A percentile compares a stretch with the other conserved stretches of the same genome.
Evolutionary conservation across 257 asterid genomes (phyloP).

Genomic region (Rhazya stricta): DNA sequence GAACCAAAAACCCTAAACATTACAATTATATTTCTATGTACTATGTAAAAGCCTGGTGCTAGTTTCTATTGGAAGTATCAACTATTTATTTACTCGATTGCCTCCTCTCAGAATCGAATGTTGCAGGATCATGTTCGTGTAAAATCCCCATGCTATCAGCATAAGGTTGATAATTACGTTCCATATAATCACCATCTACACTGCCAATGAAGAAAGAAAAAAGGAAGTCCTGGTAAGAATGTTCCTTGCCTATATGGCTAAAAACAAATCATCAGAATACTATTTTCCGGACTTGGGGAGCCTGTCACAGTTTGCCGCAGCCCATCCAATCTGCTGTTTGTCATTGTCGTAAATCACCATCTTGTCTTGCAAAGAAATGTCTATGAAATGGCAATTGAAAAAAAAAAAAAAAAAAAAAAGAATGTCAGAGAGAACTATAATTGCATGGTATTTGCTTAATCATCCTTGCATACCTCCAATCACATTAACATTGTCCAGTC

Average conservation of each 20-base stretch:
- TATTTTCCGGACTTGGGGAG: slow-evolving; percentile 34
- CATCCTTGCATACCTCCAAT: slow-evolving; percentile 62
- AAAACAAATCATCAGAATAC: slow-evolving; percentile 12
- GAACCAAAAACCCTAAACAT: neutral
- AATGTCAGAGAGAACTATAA: slow-evolving; percentile 3
- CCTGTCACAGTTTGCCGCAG: slow-evolving; percentile 36
- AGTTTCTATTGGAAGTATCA: neutral
- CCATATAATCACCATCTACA: slow-evolving; percentile 12
- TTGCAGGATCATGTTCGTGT: slow-evolving; percentile 18
- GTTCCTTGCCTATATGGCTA: slow-evolving; percentile 5
- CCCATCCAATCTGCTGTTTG: slow-evolving; percentile 70
- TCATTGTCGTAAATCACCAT: slow-evolving; percentile 84
- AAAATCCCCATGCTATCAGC: slow-evolving; percentile 13
- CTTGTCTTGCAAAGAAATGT: slow-evolving; percentile 76
- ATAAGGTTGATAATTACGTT: slow-evolving; percentile 7
- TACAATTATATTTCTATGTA: neutral
- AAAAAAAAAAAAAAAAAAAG: slow-evolving; percentile 13
- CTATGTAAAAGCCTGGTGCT: neutral
- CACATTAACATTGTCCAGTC: slow-evolving; percentile 47
- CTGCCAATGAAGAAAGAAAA: slow-evolving; percentile 24
- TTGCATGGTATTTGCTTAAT: neutral
- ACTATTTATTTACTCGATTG: slow-evolving; percentile 5
- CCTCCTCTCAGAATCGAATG: slow-evolving; percentile 17
- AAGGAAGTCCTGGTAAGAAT: slow-evolving; percentile 22
- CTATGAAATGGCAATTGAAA: slow-evolving; percentile 30